Evolutionary conservation across 225 moss, liverwort and hornwort species (phyloP).

Genomic region (Polytrichum formosum): DNA sequence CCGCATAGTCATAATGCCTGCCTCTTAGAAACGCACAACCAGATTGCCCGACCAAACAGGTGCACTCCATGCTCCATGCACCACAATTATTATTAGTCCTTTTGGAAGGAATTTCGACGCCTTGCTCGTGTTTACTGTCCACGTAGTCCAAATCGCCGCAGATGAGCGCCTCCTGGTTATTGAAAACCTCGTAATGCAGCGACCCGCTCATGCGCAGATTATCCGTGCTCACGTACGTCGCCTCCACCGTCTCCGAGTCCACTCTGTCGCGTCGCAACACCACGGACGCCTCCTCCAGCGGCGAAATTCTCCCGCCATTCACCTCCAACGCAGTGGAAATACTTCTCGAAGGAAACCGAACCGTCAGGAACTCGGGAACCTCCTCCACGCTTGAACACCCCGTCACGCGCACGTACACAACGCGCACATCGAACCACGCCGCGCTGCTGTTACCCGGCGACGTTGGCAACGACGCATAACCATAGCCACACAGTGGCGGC

Average conservation of each 20-base stretch:
- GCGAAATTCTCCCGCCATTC: conserved; percentile 63
- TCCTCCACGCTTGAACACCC: conserved; percentile 33
- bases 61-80: conserved; percentile 57
- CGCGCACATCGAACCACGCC: conserved; percentile 55
- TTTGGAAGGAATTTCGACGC: background rate
- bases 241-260: conserved; percentile 53
- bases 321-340: conserved; percentile 62
- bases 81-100: conserved; percentile 3
- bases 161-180: conserved; percentile 44
- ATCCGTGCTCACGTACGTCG: conserved; percentile 66
- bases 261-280: conserved; percentile 50
- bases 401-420: conserved; percentile 50
- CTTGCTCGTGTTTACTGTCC: conserved; percentile 2
- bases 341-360: conserved; percentile 53
- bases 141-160: conserved; percentile 46
- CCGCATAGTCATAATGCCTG: conserved; percentile 36
- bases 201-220: conserved; percentile 59
- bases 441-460: too few species aligned
- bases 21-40: conserved; percentile 54
- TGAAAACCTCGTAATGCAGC: conserved; percentile 45
- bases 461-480: conserved; percentile 1
- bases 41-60: conserved; percentile 50
- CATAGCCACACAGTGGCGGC: conserved; percentile 10
- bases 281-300: conserved; percentile 48
- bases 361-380: conserved; percentile 42